A percentile compares a stretch with the other conserved stretches of the same genome.
Evolutionary conservation across 2,329 filamentous ascomycete genomes (phyloP).

Genomic region (Elsinoe perseae): DNA sequence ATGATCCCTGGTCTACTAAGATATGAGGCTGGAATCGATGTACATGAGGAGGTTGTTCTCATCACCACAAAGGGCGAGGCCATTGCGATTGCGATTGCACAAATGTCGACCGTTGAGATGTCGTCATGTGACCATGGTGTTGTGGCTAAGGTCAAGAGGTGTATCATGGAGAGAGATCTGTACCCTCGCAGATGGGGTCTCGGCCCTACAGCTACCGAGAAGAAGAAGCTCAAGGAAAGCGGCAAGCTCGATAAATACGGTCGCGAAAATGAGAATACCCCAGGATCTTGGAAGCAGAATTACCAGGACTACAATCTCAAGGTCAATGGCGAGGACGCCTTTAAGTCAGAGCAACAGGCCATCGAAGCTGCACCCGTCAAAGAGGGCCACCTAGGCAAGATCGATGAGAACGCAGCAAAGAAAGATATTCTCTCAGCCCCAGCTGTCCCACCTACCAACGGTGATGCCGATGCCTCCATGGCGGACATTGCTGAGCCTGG

Average conservation of each 20-base stretch:
- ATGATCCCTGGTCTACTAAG: conserved; percentile 95
- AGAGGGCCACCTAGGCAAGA: conserved; percentile 29
- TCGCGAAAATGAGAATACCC: conserved; percentile 83
- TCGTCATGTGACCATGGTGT: conserved; percentile 95
- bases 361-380: conserved; percentile 29
- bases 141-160: conserved; percentile 97
- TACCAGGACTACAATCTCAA: conserved; percentile 79
- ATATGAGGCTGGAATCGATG: conserved; percentile 86
- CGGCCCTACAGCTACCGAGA: conserved; percentile 85
- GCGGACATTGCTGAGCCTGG: conserved; percentile 20
- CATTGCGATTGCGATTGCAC: conserved; percentile 89
- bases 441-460: conserved; percentile 29
- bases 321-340: conserved; percentile 28
- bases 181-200: conserved; percentile 97
- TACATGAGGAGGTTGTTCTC: conserved; percentile 91
- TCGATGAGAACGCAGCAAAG: conserved; percentile 34
- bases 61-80: conserved; percentile 99
- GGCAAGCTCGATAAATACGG: conserved; percentile 98
- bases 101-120: conserved; percentile 97
- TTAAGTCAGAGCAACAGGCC: conserved; percentile 26
- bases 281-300: conserved; percentile 81
- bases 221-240: conserved; percentile 99
- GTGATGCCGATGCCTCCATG: conserved; percentile 16
- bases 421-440: conserved; percentile 35
- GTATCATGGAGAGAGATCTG: conserved; percentile 98